A percentile compares a stretch with the other conserved stretches of the same genome.
Conservation (phyloP, 768 basidiomycete genomes). For the Hygrophoropsis aurantiaca region DNA sequence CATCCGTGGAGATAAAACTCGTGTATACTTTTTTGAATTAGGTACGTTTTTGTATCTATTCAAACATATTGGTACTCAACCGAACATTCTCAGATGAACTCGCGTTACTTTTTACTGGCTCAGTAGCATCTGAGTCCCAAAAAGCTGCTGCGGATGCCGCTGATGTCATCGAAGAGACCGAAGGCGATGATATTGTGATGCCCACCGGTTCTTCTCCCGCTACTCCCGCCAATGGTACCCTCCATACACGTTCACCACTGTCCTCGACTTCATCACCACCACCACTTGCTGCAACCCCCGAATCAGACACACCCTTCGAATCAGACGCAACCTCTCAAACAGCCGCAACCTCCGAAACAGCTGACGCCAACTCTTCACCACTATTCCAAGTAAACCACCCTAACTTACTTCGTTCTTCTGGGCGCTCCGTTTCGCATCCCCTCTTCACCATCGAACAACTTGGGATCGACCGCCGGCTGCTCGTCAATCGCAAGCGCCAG, state of each 20-base stretch:
- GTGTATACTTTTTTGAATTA: slow-evolving; percentile 95
- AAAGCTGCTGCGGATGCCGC: slow-evolving; percentile 28
- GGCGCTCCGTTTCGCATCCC: slow-evolving; percentile 43
- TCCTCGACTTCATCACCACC: not conserved
- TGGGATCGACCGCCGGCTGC: slow-evolving; percentile 84
- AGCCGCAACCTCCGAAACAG: too few species aligned
- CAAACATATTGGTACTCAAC: not conserved
- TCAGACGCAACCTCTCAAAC: too few species aligned
- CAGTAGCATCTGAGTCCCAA: slow-evolving; percentile 35
- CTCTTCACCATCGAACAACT: slow-evolving; percentile 82
- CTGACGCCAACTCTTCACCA: not conserved
- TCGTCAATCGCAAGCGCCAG: slow-evolving; percentile 92
- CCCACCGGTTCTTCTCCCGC: slow-evolving; percentile 3
- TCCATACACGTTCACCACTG: slow-evolving; percentile 1
- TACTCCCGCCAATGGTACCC: slow-evolving; percentile 8
- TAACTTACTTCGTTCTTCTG: slow-evolving; percentile 29
- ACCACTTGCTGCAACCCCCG: not conserved
- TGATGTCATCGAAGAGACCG: slow-evolving; percentile 36
- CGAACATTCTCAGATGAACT: slow-evolving; percentile 61
- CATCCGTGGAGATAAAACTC: slow-evolving; percentile 93
- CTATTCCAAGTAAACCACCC: slow-evolving; percentile 31
- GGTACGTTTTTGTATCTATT: slow-evolving; percentile 42
- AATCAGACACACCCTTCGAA: too few species aligned
- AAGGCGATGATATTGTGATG: slow-evolving; percentile 13
- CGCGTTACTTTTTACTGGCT: slow-evolving; percentile 75